Conservation (phyloP, 768 basidiomycete species). For the Termitomyces sp. region DNA sequence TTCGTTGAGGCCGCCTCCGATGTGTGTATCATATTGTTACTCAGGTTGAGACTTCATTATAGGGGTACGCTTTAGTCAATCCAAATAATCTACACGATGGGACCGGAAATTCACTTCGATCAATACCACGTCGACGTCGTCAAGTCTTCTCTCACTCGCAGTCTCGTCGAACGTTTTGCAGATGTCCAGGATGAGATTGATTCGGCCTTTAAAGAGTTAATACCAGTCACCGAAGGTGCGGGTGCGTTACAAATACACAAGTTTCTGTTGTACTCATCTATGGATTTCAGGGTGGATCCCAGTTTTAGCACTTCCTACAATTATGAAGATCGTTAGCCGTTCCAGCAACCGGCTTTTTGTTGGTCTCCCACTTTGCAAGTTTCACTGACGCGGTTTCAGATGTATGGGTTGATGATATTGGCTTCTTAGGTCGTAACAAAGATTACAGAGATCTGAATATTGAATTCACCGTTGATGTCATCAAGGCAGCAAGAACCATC, state of each 20-base stretch:
- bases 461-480: conserved; percentile 30
- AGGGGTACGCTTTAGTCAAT: conserved; percentile 8
- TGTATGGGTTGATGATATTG: neutral
- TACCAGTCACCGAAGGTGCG: conserved; percentile 26
- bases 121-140: conserved; percentile 28
- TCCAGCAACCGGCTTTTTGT: conserved; percentile 40
- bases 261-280: neutral
- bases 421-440: conserved; percentile 30
- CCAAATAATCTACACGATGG: conserved; percentile 33
- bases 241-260: conserved; percentile 13
- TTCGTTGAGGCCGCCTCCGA: conserved; percentile 7
- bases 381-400: neutral
- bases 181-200: conserved; percentile 37
- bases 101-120: conserved; percentile 21
- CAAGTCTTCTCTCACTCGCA: conserved; percentile 29
- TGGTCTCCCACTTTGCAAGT: conserved; percentile 38
- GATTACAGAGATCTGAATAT: conserved; percentile 35
- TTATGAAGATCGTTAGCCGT: conserved; percentile 30
- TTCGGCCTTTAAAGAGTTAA: conserved; percentile 31
- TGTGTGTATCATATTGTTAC: conserved; percentile 14
- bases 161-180: conserved; percentile 30
- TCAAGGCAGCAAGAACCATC: conserved; percentile 25
- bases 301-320: conserved; percentile 20
- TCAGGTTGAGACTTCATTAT: neutral
- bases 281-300: conserved; percentile 29